Percentiles rank a stretch among this genome's conserved stretches.
These are phyloP conservation scores for Monosporozyma aquatica DNA, from an alignment of 805 yeast genomes.

Conservation along the genomic window DNA sequence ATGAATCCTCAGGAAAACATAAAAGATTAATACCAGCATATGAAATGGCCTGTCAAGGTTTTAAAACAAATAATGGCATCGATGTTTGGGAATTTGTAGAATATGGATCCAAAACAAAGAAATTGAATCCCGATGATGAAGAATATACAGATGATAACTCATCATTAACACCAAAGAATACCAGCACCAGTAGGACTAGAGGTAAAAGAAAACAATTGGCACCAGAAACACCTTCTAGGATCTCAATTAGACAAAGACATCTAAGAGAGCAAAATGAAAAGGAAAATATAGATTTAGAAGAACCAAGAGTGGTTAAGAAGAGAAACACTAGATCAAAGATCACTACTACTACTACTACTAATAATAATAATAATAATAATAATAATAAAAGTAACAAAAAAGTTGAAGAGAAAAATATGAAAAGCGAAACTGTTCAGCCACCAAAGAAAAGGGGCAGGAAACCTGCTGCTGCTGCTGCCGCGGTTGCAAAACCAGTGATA, in stretches of 20 bases:
- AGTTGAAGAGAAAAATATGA: conserved; percentile 7
- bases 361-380: too few species aligned
- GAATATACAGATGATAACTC: conserved; percentile 28
- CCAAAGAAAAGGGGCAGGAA: conserved; percentile 10
- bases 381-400: neutral
- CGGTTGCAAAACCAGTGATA: conserved; percentile 7
- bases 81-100: conserved; percentile 31
- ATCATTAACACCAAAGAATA: conserved; percentile 10
- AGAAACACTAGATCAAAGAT: conserved; percentile 11
- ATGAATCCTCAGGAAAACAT: conserved; percentile 33
- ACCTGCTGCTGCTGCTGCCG: conserved; percentile 2
- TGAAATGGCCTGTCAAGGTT: conserved; percentile 38
- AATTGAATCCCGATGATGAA: conserved; percentile 25
- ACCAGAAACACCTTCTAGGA: conserved; percentile 8
- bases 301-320: conserved; percentile 7
- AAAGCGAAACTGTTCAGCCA: too few species aligned
- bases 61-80: conserved; percentile 20
- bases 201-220: conserved; percentile 11
- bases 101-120: conserved; percentile 28
- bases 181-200: conserved; percentile 12
- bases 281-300: conserved; percentile 7
- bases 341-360: too few species aligned
- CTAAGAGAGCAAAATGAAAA: conserved; percentile 11
- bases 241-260: conserved; percentile 13
- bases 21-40: conserved; percentile 40